These are phyloP conservation scores for Periconia sp. DNA, from an alignment of 2,329 filamentous ascomycete genomes.

Conservation along the genomic window DNA sequence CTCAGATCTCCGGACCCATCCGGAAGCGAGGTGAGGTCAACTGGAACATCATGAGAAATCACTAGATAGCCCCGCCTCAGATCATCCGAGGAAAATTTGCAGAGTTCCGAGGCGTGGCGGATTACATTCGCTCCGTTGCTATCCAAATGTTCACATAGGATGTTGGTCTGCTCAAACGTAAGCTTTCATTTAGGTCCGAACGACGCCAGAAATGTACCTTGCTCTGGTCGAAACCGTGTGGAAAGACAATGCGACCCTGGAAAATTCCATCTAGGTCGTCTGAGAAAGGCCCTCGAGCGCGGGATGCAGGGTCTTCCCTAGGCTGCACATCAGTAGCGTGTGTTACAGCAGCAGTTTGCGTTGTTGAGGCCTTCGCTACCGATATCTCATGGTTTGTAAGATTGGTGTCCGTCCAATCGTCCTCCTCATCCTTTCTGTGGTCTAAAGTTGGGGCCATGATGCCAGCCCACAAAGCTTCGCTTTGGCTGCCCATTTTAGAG, in stretches of 20 bases:
- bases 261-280: conserved; percentile 48
- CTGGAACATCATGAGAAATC: conserved; percentile 52
- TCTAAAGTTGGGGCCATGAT: conserved; percentile 64
- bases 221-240: conserved; percentile 51
- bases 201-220: conserved; percentile 39
- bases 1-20: conserved; percentile 39
- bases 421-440: conserved; percentile 26
- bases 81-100: conserved; percentile 29
- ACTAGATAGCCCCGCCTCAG: conserved; percentile 47
- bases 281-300: conserved; percentile 10
- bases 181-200: conserved; percentile 14
- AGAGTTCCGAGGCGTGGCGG: conserved; percentile 29
- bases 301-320: conserved; percentile 20
- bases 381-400: conserved; percentile 27
- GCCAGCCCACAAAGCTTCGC: conserved; percentile 86
- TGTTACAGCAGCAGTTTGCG: conserved; percentile 6
- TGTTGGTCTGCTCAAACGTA: conserved; percentile 35
- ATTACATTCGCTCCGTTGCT: conserved; percentile 45
- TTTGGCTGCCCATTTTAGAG: conserved; percentile 79
- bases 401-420: conserved; percentile 43
- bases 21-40: conserved; percentile 42
- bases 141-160: conserved; percentile 39
- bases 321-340: conserved; percentile 16
- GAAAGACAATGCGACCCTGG: conserved; percentile 47
- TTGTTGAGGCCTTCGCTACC: conserved; percentile 15